Evolutionary conservation across 371 early-diverging fungal species (phyloP), one percentile per base, ranked within the genome.

Genomic region (Haplosporangium sp.): DNA sequence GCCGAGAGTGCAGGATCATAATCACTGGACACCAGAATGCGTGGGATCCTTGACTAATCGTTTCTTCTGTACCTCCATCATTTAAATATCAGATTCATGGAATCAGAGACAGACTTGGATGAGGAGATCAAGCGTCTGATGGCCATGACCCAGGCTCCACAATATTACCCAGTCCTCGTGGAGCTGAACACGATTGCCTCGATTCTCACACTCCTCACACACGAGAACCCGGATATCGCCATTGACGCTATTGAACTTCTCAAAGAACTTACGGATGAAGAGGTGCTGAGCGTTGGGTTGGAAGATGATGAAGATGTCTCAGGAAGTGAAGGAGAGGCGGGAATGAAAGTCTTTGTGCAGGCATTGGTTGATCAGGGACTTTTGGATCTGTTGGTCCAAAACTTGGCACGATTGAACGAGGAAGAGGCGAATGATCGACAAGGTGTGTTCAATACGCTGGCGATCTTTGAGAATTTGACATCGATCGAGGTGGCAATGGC

Each of bases 221-320:
- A 98, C 71, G 97, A 96, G 56, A 98, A 98, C 82, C 94, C 93
- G 11, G 98, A 98, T 73, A 96, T 98, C 72, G 84, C 90, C 1
- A 90, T 96, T 54, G 93, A 92, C 47, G 90, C 94, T 0, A 87
- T 97, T 54, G 94, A 94, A 69, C 81, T 97, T 10, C 74, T 96
- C 38, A 92, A 92, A 69, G 98, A 97, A 81, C 83, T 96, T 62
- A 94, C 93, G 7, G 97, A 95, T 73, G 98, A 97, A 66, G 98
- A 98, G 61, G 89, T 93, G 1, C 90, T 91, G 16, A 82, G 83
- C 5, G 53, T 67, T 4, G 71, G 58, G 38, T 21, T 64, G 12
- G 79, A 67, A 7, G 72, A 73, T 16, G 74, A 82, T 13, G 90
- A 90, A 23, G 80, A 88, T 18, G 90, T 87, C 56, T 86, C 89